Evolutionary conservation across 768 basidiomycete genomes (phyloP).

Genomic region (Lentinula lateritia): DNA sequence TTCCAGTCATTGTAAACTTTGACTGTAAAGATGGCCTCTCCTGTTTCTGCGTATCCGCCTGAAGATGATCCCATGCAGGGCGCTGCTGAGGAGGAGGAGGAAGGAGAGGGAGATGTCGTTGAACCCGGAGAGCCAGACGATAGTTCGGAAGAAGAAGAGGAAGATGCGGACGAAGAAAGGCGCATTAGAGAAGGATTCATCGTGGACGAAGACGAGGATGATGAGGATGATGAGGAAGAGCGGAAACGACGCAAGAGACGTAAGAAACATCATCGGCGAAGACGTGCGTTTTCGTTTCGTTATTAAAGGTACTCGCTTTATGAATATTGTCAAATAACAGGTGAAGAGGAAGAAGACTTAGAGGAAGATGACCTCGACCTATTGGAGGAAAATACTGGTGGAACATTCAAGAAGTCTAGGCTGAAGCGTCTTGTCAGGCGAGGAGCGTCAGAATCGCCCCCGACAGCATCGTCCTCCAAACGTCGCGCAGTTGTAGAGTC

Average conservation of each 20-base stretch:
- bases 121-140: conserved; percentile 62
- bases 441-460: conserved; percentile 68
- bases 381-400: conserved; percentile 87
- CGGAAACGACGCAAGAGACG: conserved; percentile 60
- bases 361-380: conserved; percentile 93
- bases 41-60: conserved; percentile 26
- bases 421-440: conserved; percentile 64
- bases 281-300: conserved; percentile 28
- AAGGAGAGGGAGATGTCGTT: conserved; percentile 49
- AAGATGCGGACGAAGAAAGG: conserved; percentile 84
- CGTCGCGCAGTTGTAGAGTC: conserved; percentile 59
- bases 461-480: conserved; percentile 55
- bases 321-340: conserved; percentile 11
- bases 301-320: conserved; percentile 1
- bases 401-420: conserved; percentile 61
- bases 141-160: conserved; percentile 86
- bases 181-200: conserved; percentile 87
- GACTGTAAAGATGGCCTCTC: conserved; percentile 44
- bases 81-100: conserved; percentile 39
- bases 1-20: neutral
- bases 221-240: conserved; percentile 61
- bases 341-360: conserved; percentile 57
- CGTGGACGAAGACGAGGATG: conserved; percentile 84
- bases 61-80: conserved; percentile 62
- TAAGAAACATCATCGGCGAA: conserved; percentile 58